Base-by-base conservation (phyloP, 805 yeast genomes). In the Candida schatavii region DNA sequence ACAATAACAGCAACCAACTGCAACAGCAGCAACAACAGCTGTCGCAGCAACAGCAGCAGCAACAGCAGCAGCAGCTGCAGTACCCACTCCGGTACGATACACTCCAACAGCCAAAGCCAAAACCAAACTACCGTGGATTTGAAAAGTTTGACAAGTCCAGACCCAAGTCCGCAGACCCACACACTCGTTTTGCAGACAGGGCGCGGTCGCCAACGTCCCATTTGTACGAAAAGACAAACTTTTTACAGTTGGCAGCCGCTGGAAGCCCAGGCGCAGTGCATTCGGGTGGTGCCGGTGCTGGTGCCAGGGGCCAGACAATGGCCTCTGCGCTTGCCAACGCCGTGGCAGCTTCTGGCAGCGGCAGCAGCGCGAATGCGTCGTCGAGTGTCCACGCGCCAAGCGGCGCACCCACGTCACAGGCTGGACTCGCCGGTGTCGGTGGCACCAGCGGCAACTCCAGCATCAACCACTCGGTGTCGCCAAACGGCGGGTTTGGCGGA, bases 91-190 rank as follows among this genome's bases (percentile, higher is more conserved):
- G 35, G n/a, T 35, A 41, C 19, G 29, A 20, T 21, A 33, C 35
- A 3, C 49, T 62, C 15, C 67, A 66, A 39, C 77, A 71, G 40
- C 73, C 72, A 22, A 64, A 66, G 42, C 72, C 76, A 17, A 61
- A 60, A 36, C 63, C 57, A 13, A 73, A 64, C 28, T 36, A 36
- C 31, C 10, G 39, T 4, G 27, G 13, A 7, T 39, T 33, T n/a
- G 35, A 37, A 9, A 28, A 30, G 22, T 18, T 28, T 28, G 37
- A 39, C n/a, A 39, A 39, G 22, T 50, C 48, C 35, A 61, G 79
- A 47, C 78, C 79, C 9, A 63, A 65, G 47, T 70, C 76, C 23
- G 78, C 77, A 2, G 78, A 73, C 22, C 74, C 76, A 61, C 59
- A 42, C 57, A 69, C 46, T 20, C 43, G 42, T 31, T 41, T 43